Base-by-base conservation (phyloP, 495 filamentous ascomycete genomes). In the Rusavskia elegans region DNA sequence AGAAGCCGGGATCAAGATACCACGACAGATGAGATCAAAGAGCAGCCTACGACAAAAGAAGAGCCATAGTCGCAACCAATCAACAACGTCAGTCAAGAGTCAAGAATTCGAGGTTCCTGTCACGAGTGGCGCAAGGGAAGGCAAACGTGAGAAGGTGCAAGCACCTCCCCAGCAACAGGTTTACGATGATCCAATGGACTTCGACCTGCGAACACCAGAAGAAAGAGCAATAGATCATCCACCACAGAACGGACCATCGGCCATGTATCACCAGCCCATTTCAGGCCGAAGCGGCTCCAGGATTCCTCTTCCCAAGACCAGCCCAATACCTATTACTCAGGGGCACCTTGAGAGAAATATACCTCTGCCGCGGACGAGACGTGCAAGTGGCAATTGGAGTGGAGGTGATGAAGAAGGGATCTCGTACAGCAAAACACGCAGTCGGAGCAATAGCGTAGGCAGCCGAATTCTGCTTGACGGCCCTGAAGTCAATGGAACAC, bases 301-400 rank as follows among this genome's bases (percentile, higher is more conserved):
- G 23, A 96, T 98, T 56, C 92, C 92, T 0, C 72, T 97, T 39
- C 78, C 84, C 11, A 87, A 83, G 55, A 64, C 75, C 11, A 94
- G 85, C 58, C 82, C 84, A 1, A 74, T 80, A 25, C 87, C 87
- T n/a, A 78, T 89, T 51, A 79, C 85, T 2, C 64, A 76, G 36
- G 73, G 81, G 52, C 75, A 79, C 53, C 68, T 84, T 29, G 87
- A 88, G 42, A 79, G 87, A 53, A 81, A 87, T 63, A 79, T 76
- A 17, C 80, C 81, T 14, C 67, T 81, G 38, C 67, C 73, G 39
- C 78, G 87, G 55, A 85, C 78, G 56, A 76, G 78, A 9, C 69
- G 71, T 39, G 61, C 64, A 13, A 71, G 70, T 59, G 61, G 58
- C 40, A 70, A 68, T 14, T 68, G 67, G 57, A 74, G 68, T 54